Conservation (phyloP, 2,329 filamentous ascomycete genomes). For the Colletotrichum sp. region DNA sequence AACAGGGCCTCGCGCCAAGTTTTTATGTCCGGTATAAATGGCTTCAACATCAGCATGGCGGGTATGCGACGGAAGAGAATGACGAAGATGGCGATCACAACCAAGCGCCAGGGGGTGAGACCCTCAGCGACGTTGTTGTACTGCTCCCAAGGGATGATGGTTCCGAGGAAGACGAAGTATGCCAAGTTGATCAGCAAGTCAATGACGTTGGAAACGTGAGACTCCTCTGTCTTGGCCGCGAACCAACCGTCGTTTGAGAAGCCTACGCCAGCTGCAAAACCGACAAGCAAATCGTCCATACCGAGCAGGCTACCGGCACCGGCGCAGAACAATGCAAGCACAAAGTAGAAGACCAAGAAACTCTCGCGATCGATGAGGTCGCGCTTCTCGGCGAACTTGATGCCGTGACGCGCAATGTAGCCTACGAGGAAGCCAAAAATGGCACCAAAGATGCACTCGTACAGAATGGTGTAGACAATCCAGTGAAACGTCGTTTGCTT, state of each 20-base stretch:
- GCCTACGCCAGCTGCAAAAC: conserved; percentile 94
- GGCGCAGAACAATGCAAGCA: conserved; percentile 92
- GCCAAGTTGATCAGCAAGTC: conserved; percentile 95
- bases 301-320: conserved; percentile 91
- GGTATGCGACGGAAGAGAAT: conserved; percentile 96
- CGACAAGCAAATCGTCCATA: conserved; percentile 91
- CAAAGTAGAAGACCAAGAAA: conserved; percentile 98
- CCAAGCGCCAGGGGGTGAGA: conserved; percentile 83
- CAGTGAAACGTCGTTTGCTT: conserved; percentile 80
- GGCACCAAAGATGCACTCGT: conserved; percentile 94
- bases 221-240: conserved; percentile 96
- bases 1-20: conserved; percentile 98
- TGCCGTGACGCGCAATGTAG: conserved; percentile 88
- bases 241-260: conserved; percentile 99
- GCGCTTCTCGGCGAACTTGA: conserved; percentile 83
- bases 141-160: conserved; percentile 94
- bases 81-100: conserved; percentile 93
- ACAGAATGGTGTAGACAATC: conserved; percentile 88
- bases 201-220: conserved; percentile 98
- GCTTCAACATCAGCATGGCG: conserved; percentile 90
- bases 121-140: conserved; percentile 81
- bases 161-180: conserved; percentile 97
- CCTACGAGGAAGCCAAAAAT: conserved; percentile 87
- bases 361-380: conserved; percentile 95
- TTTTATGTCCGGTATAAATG: conserved; percentile 94